A percentile compares a stretch with the other conserved stretches of the same genome.
Conservation (phyloP, 176 grass and related monocot genomes). For the Musa troglodytarum region DNA sequence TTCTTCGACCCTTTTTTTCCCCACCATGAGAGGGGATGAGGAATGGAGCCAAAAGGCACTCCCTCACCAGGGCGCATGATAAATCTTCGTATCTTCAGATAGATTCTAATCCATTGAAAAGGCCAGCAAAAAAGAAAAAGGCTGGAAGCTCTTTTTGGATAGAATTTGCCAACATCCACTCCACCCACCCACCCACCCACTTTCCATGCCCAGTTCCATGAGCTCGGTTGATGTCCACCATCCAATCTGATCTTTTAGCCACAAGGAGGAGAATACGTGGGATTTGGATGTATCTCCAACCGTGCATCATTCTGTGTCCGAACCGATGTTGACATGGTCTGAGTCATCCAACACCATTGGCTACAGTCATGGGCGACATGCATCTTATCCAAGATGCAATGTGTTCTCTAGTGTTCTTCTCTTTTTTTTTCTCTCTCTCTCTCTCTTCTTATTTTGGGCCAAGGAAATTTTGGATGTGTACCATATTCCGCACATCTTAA, state of each 20-base stretch:
- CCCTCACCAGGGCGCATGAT: neutral
- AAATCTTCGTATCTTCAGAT: neutral
- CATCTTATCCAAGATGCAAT: no score
- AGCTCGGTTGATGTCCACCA: neutral
- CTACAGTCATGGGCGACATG: neutral
- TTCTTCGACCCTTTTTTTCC: neutral
- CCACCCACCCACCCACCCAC: neutral
- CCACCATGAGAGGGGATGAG: neutral
- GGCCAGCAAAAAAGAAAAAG: neutral
- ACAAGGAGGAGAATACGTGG: no score
- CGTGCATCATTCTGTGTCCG: neutral
- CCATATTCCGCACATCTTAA: no score
- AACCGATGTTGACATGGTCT: neutral
- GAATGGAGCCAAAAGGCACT: neutral
- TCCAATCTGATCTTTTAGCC: neutral
- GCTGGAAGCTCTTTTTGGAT: neutral
- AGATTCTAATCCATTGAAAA: neutral
- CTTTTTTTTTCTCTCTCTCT: no score
- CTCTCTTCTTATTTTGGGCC: no score
- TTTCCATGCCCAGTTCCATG: neutral
- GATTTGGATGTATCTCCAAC: neutral
- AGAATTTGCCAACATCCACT: neutral
- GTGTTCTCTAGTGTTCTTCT: no score
- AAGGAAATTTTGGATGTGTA: no score
- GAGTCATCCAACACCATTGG: neutral